Evolutionary conservation across 2,329 filamentous ascomycete genomes (phyloP).

Genomic region (Boeremia lycopersici): DNA sequence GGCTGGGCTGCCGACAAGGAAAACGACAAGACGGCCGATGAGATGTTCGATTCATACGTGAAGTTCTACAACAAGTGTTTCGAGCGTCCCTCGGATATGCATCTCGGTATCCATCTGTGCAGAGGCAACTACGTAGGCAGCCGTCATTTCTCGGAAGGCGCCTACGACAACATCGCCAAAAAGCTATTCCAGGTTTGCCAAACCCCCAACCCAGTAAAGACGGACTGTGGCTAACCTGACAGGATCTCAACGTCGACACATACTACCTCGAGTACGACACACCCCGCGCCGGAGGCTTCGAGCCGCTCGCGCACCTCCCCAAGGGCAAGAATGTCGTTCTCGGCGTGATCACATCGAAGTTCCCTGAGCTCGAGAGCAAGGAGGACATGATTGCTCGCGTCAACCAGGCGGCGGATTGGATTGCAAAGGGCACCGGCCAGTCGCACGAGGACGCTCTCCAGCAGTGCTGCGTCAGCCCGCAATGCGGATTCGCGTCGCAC

Average conservation of each 20-base stretch:
- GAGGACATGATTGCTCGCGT: constrained; percentile 55
- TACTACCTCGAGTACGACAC: constrained; percentile 56
- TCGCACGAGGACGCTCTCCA: constrained; percentile 70
- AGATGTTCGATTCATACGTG: constrained; percentile 77
- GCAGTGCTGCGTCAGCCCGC: constrained; percentile 57
- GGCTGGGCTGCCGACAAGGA: constrained; percentile 63
- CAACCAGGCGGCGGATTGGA: constrained; percentile 64
- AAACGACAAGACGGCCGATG: constrained; percentile 71
- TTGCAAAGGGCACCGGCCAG: constrained; percentile 71
- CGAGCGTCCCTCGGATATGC: constrained; percentile 69
- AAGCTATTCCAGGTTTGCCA: constrained; percentile 46
- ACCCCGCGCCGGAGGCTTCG: constrained; percentile 55
- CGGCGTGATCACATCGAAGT: constrained; percentile 55
- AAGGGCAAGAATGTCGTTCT: constrained; percentile 56
- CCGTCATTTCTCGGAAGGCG: constrained; percentile 55
- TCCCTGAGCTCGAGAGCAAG: constrained; percentile 53
- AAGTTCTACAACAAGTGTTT: constrained; percentile 76
- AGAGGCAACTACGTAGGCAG: constrained; percentile 56
- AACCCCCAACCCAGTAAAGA: background rate
- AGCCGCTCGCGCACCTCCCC: constrained; percentile 53
- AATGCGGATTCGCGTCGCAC: constrained; percentile 65
- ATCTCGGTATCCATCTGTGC: constrained; percentile 79
- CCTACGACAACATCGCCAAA: constrained; percentile 55
- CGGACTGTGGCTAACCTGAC: constrained; percentile 4
- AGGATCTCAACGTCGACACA: constrained; percentile 49